These are phyloP conservation scores for Candida ortonii DNA, from an alignment of 805 yeast genomes.

Conservation along the genomic window DNA sequence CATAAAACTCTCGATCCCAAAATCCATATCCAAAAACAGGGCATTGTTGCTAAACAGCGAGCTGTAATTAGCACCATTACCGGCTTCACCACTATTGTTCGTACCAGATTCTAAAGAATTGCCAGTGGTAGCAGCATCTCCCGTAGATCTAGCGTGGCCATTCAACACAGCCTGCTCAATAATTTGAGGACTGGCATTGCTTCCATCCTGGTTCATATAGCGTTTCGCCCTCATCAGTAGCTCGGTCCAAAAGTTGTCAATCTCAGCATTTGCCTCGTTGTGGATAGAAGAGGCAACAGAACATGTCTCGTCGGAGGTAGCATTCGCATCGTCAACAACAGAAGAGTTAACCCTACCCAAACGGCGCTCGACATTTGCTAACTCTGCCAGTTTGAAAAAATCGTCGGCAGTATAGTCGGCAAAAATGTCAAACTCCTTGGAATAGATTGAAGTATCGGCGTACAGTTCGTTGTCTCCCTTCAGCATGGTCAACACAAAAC, in stretches of 20 bases:
- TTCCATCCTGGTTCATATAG: no score
- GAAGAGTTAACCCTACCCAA: not conserved
- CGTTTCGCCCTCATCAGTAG: conserved; percentile 9
- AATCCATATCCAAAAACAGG: no score
- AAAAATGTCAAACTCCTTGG: conserved; percentile 15
- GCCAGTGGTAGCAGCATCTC: no score
- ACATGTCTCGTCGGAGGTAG: not conserved
- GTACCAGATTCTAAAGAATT: no score
- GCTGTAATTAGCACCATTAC: no score
- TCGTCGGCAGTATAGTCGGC: conserved; percentile 18
- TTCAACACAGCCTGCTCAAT: no score
- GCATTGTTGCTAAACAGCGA: no score
- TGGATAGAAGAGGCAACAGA: no score
- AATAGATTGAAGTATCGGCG: not conserved
- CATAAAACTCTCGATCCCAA: no score
- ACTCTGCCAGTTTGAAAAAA: conserved; percentile 7
- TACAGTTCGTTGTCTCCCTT: conserved; percentile 13
- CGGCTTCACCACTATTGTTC: no score
- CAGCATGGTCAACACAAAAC: conserved; percentile 38
- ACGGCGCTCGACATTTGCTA: conserved; percentile 6
- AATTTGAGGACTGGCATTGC: no score
- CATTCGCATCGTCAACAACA: conserved; percentile 3
- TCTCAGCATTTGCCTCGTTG: conserved; percentile 12
- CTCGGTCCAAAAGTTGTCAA: conserved; percentile 29
- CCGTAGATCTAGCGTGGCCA: no score